Conservation (phyloP, 83 land plant genomes). For the Picea engelmannii region DNA sequence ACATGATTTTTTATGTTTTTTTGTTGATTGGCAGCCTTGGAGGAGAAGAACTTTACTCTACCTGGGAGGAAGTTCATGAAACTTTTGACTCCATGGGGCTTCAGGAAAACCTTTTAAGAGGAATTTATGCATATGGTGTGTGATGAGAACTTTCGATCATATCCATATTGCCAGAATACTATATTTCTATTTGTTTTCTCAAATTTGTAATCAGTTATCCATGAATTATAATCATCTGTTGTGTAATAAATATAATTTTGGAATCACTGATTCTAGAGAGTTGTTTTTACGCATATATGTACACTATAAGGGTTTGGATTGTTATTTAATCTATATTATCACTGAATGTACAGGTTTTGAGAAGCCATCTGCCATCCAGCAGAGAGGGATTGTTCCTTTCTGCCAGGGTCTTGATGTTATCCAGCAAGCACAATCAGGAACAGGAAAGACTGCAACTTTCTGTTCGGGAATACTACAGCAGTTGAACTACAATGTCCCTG, state of each 20-base stretch:
- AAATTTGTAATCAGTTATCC: too few relatives aligned
- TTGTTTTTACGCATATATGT: too few relatives aligned
- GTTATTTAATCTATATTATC: too few relatives aligned
- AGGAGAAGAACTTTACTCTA: constrained; percentile 59
- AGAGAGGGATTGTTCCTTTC: constrained; percentile 79
- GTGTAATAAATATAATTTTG: too few relatives aligned
- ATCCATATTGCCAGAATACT: too few relatives aligned
- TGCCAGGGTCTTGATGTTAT: constrained; percentile 80
- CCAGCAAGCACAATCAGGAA: constrained; percentile 86
- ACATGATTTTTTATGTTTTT: too few relatives aligned
- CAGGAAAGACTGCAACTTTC: constrained; percentile 84
- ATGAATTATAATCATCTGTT: too few relatives aligned
- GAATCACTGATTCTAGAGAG: too few relatives aligned
- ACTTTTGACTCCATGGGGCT: constrained; percentile 78
- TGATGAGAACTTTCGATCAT: neutral
- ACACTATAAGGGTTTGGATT: too few relatives aligned
- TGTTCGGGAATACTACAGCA: constrained; percentile 80
- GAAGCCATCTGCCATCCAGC: constrained; percentile 86
- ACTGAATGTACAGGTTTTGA: constrained; percentile 55
- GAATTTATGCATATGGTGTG: constrained; percentile 83
- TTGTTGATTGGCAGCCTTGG: constrained; percentile 23
- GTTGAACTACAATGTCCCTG: constrained; percentile 52
- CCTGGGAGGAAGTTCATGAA: constrained; percentile 68
- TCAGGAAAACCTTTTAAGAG: constrained; percentile 75
- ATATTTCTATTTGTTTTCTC: too few relatives aligned